Percentiles rank a stretch among this genome's conserved stretches.
These are phyloP conservation scores for Galerina marginata DNA, from an alignment of 768 basidiomycete genomes.

Conservation along the genomic window DNA sequence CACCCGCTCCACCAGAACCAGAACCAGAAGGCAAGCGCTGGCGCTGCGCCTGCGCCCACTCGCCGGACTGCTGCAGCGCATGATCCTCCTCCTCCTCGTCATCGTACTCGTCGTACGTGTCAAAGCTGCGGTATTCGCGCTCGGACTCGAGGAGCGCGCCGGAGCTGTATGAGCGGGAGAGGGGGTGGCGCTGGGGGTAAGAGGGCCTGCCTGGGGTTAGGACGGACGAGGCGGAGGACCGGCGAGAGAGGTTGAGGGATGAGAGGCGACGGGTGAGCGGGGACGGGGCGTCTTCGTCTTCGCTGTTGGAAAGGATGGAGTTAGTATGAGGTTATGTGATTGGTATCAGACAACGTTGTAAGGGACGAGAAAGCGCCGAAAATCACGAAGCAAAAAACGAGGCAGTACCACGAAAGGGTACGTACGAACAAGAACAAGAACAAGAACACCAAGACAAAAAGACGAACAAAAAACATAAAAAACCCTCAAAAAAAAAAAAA, in stretches of 20 bases:
- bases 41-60: conserved; percentile 27
- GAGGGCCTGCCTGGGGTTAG: conserved; percentile 24
- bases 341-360: too few relatives aligned
- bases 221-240: conserved; percentile 51
- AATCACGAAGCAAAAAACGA: too few relatives aligned
- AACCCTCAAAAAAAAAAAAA: background rate
- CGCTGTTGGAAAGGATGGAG: conserved; percentile 39
- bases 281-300: conserved; percentile 77
- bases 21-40: conserved; percentile 1
- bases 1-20: background rate
- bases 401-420: too few relatives aligned
- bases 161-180: conserved; percentile 40
- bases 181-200: conserved; percentile 30
- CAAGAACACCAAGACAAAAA: background rate
- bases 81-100: conserved; percentile 13
- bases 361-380: too few relatives aligned
- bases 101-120: conserved; percentile 1
- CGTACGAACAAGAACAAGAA: too few relatives aligned
- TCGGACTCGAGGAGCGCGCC: conserved; percentile 30
- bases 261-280: conserved; percentile 69
- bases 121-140: background rate
- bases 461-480: background rate
- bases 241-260: conserved; percentile 53
- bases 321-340: too few relatives aligned
- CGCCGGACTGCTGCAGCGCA: conserved; percentile 21